A percentile compares a stretch with the other conserved stretches of the same genome.
These are phyloP conservation scores for Penstemon newberryi DNA, from an alignment of 257 asterid genomes.

Conservation along the genomic window DNA sequence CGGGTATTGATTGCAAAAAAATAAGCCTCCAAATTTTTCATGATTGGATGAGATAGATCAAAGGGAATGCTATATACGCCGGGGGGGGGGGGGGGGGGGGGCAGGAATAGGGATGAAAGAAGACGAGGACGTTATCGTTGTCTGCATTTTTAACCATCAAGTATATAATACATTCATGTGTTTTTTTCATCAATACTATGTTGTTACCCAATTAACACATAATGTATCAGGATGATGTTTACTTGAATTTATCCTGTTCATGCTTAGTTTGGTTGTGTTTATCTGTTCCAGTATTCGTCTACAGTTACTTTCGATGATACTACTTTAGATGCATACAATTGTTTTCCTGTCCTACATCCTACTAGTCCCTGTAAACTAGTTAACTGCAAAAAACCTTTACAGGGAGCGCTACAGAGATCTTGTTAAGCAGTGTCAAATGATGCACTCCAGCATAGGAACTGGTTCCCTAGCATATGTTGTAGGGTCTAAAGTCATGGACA, in stretches of 20 bases:
- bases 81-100: too few relatives aligned
- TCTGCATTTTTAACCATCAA: too few relatives aligned
- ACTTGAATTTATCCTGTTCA: neutral
- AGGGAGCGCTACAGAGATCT: slow-evolving; percentile 90
- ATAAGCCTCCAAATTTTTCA: too few relatives aligned
- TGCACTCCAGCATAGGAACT: slow-evolving; percentile 98
- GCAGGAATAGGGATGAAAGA: too few relatives aligned
- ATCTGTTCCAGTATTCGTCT: slow-evolving; percentile 10
- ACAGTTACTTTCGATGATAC: neutral
- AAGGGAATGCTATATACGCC: too few relatives aligned
- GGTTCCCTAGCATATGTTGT: slow-evolving; percentile 94
- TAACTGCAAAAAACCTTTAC: slow-evolving; percentile 30
- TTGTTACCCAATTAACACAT: neutral
- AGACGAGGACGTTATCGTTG: too few relatives aligned
- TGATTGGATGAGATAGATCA: too few relatives aligned
- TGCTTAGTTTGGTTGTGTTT: slow-evolving; percentile 18
- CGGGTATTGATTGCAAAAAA: too few relatives aligned
- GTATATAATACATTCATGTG: too few relatives aligned
- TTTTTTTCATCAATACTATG: too few relatives aligned
- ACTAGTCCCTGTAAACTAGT: slow-evolving; percentile 24
- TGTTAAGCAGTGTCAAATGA: slow-evolving; percentile 76
- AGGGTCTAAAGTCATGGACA: slow-evolving; percentile 96
- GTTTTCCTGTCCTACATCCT: slow-evolving; percentile 8
- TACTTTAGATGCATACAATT: slow-evolving; percentile 11
- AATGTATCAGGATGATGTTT: slow-evolving; percentile 4